A percentile compares a stretch with the other conserved stretches of the same genome.
These are phyloP conservation scores for Onygenales sp. DNA, from an alignment of 2,329 filamentous ascomycete species.

Conservation along the genomic window DNA sequence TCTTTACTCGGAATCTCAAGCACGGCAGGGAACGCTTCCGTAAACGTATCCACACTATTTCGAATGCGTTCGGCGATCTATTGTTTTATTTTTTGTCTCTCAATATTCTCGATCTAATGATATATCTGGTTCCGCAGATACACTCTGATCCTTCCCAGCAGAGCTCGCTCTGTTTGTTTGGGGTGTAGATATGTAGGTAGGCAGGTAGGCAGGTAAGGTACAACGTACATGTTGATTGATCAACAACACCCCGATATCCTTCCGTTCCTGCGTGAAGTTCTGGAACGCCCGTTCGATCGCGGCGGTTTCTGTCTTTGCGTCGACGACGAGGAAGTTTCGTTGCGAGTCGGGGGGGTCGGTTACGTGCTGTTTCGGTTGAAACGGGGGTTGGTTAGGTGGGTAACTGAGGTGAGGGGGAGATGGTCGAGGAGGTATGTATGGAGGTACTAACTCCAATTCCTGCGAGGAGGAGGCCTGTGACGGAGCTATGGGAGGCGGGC, in stretches of 20 bases:
- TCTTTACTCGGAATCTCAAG: slow-evolving; percentile 98
- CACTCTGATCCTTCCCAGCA: no score
- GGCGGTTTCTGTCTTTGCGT: slow-evolving; percentile 80
- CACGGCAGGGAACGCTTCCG: slow-evolving; percentile 88
- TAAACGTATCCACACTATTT: slow-evolving; percentile 80
- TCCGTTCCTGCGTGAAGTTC: slow-evolving; percentile 75
- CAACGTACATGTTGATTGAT: slow-evolving; percentile 89
- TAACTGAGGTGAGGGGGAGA: neutral
- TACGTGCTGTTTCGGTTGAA: slow-evolving; percentile 57
- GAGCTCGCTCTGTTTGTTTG: neutral
- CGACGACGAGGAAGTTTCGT: slow-evolving; percentile 97
- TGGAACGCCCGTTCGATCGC: slow-evolving; percentile 87
- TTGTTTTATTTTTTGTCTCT: neutral
- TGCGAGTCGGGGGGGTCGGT: slow-evolving; percentile 78
- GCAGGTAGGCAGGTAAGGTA: neutral
- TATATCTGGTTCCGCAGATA: no score
- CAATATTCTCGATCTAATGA: neutral
- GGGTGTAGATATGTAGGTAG: neutral
- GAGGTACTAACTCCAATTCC: slow-evolving; percentile 70
- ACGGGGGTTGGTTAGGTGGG: neutral
- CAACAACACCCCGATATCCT: slow-evolving; percentile 91
- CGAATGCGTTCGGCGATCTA: slow-evolving; percentile 93
- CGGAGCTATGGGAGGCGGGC: slow-evolving; percentile 55
- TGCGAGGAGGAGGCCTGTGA: slow-evolving; percentile 88
- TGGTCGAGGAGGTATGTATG: neutral